Evolutionary conservation across 768 basidiomycete species (phyloP).

Genomic region (Clathrus columnatus): DNA sequence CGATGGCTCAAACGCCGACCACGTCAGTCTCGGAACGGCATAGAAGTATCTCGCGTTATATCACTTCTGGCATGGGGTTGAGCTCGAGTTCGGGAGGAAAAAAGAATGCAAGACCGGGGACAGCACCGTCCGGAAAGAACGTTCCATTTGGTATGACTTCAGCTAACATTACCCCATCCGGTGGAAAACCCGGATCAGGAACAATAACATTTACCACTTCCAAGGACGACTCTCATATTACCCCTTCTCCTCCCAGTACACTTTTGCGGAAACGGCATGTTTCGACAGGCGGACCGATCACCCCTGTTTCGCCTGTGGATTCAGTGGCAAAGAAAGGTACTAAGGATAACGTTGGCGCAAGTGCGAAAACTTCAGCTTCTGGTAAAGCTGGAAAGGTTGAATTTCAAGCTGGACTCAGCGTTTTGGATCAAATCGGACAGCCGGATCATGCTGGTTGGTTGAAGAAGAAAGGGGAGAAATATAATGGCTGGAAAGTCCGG

Average conservation of each 20-base stretch:
- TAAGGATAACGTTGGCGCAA: neutral
- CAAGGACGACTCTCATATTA: conserved; percentile 27
- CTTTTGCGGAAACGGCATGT: conserved; percentile 45
- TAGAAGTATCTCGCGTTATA: too few relatives aligned
- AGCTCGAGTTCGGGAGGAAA: too few relatives aligned
- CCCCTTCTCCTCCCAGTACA: conserved; percentile 8
- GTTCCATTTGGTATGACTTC: too few relatives aligned
- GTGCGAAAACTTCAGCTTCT: neutral
- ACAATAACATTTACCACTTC: conserved; percentile 19
- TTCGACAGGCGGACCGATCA: neutral
- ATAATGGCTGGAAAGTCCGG: conserved; percentile 85
- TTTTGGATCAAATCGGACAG: conserved; percentile 83
- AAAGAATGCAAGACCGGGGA: too few relatives aligned
- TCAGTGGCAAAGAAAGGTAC: neutral
- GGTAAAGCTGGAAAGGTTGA: conserved; percentile 2
- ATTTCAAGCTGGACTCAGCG: conserved; percentile 48
- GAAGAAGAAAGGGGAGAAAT: conserved; percentile 90
- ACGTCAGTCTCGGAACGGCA: neutral
- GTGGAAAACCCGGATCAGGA: too few relatives aligned
- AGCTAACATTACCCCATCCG: too few relatives aligned
- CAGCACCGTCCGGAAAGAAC: too few relatives aligned
- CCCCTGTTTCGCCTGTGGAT: neutral
- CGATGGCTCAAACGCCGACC: neutral
- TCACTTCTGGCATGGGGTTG: too few relatives aligned
- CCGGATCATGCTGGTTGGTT: conserved; percentile 91